A percentile compares a stretch with the other conserved stretches of the same genome.
Conservation (phyloP, 2,329 filamentous ascomycete species). For the Metarhizium sp. region DNA sequence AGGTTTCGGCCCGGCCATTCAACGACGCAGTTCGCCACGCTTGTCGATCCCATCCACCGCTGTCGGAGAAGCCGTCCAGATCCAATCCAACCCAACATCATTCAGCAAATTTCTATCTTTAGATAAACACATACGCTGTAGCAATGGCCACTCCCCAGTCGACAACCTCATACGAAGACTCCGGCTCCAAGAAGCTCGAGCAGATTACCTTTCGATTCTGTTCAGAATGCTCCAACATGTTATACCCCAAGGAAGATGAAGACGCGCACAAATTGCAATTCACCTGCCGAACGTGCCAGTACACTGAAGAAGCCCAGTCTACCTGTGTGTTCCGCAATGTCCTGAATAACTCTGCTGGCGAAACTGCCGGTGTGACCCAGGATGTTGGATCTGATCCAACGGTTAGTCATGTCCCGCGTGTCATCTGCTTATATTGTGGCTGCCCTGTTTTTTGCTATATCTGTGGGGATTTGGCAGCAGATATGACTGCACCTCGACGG, state of each 20-base stretch:
- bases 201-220: constrained; percentile 97
- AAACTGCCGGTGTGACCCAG: constrained; percentile 94
- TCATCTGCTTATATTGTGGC: constrained; percentile 39
- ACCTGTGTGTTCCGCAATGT: constrained; percentile 94
- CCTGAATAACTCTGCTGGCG: constrained; percentile 81
- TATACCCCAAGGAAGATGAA: constrained; percentile 94
- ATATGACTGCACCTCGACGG: constrained; percentile 9
- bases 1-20: too few relatives aligned
- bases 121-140: not conserved
- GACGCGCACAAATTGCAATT: constrained; percentile 80
- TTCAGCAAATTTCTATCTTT: not conserved
- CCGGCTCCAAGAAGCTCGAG: constrained; percentile 47
- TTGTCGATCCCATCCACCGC: not conserved
- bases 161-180: constrained; percentile 32
- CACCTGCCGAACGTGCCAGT: constrained; percentile 91
- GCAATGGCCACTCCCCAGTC: constrained; percentile 51
- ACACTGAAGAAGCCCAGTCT: constrained; percentile 75
- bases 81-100: not conserved
- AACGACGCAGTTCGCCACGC: not conserved
- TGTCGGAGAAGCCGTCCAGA: too few relatives aligned
- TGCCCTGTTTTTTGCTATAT: constrained; percentile 30
- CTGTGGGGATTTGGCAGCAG: constrained; percentile 23
- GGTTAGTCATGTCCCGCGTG: constrained; percentile 60
- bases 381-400: constrained; percentile 97
- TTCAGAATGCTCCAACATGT: constrained; percentile 96